Base-by-base conservation (phyloP, 305 asterid species). In the Fraxinus ornus region DNA sequence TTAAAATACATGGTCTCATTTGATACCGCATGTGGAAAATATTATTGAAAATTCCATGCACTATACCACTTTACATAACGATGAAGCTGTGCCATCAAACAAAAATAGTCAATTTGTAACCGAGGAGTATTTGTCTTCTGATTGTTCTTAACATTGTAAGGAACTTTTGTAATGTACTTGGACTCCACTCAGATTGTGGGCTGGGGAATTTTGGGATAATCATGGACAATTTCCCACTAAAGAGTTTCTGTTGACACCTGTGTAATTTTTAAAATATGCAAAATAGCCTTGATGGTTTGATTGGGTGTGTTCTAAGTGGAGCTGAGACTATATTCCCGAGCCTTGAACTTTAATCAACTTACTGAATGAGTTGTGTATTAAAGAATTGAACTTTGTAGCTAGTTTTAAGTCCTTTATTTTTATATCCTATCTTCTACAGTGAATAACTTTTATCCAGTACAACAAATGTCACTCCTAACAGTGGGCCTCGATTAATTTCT, bases 381-480 rank as follows among this genome's bases (percentile, higher is more conserved):
- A 66, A 30, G 6, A 66, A 66, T 66, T 66, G 36, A 66, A 66
- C 35, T 24, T 66, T 66, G 33, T 66, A 66, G 36, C 74, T 24
- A 22, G 37, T 33, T 66, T 28, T 66, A 26, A 62, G 32, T 62
- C 32, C 8, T 19, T 62, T 62, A 21, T 62, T 21, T 62, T 5
- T 24, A 4, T 49, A 17, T 49, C 60, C 2, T 49, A 4, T 49
- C 60, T 15, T 49, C 21, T 1, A 12, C 55, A 3, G n/a, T 44
- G 55, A 44, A 44, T 44, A 44, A 22, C 8, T 24, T 64, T 21
- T 24, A 24, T 64, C 15, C 35, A 64, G 73, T 24, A 9, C 73
- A 8, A 79, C 77, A 35, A 82, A 64, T 73, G 12, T 75, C 74
- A 28, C 37, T 26, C 35, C 74, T 66, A 66, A 66, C 36, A 24